These are phyloP conservation scores for Fusarium tanahbumbuense DNA, from an alignment of 2,329 filamentous ascomycete genomes.

Conservation along the genomic window DNA sequence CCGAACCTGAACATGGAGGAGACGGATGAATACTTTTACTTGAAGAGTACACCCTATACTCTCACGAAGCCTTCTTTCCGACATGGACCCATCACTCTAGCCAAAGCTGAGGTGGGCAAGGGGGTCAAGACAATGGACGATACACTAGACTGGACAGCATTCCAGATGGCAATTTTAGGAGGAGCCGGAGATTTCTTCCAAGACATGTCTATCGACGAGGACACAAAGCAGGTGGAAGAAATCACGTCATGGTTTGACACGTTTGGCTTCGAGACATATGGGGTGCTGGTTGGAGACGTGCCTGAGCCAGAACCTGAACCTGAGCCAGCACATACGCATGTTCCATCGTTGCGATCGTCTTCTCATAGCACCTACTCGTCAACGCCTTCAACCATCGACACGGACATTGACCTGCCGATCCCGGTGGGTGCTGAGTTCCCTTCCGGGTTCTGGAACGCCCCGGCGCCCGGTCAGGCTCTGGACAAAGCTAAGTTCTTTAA, in stretches of 20 bases:
- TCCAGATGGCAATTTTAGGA: constrained; percentile 72
- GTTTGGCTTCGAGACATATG: constrained; percentile 60
- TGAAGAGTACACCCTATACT: constrained; percentile 62
- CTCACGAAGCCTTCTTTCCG: constrained; percentile 61
- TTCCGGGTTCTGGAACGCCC: constrained; percentile 51
- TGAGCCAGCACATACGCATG: background rate
- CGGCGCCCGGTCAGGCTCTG: constrained; percentile 32
- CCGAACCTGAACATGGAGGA: constrained; percentile 45
- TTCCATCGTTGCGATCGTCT: constrained; percentile 37
- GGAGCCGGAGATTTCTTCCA: constrained; percentile 64
- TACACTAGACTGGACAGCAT: constrained; percentile 71
- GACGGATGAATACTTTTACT: constrained; percentile 60
- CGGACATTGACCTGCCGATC: constrained; percentile 54
- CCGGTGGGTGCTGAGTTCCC: constrained; percentile 52
- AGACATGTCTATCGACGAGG: constrained; percentile 58
- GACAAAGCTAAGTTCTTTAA: constrained; percentile 52
- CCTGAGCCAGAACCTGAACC: constrained; percentile 1
- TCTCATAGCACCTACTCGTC: constrained; percentile 44
- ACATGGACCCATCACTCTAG: constrained; percentile 67
- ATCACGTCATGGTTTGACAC: constrained; percentile 64
- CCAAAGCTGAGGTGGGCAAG: constrained; percentile 57
- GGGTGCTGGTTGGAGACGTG: constrained; percentile 52
- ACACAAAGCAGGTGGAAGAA: constrained; percentile 57
- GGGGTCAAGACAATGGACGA: constrained; percentile 58
- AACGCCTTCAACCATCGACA: constrained; percentile 47